These are phyloP conservation scores for Colletotrichum cereale DNA, from an alignment of 2,329 filamentous ascomycete species.

Conservation along the genomic window DNA sequence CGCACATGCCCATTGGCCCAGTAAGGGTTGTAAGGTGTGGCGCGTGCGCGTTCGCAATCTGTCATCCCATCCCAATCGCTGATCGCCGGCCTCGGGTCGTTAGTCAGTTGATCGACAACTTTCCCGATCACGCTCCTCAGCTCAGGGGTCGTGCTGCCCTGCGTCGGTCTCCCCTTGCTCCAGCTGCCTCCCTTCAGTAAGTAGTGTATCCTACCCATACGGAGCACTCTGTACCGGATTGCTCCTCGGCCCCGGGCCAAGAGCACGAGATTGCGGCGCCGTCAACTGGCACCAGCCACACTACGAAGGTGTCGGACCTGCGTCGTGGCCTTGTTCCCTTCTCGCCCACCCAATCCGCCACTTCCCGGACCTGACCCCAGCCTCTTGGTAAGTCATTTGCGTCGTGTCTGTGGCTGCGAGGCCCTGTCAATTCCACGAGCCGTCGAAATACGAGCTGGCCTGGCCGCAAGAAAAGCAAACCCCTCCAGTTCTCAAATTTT, in stretches of 20 bases:
- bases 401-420: constrained; percentile 10
- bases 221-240: neutral
- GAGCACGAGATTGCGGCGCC: neutral
- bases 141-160: constrained; percentile 28
- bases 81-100: constrained; percentile 38
- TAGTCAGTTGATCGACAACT: constrained; percentile 39
- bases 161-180: constrained; percentile 25
- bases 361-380: constrained; percentile 35
- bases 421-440: constrained; percentile 24
- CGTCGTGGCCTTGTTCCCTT: neutral
- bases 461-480: neutral
- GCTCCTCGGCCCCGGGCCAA: constrained; percentile 12
- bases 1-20: constrained; percentile 31
- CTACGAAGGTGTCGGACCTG: constrained; percentile 4
- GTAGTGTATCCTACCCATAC: too few species aligned
- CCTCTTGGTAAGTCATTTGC: constrained; percentile 14
- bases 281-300: constrained; percentile 30
- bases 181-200: neutral
- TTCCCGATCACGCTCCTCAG: constrained; percentile 31
- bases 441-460: constrained; percentile 19
- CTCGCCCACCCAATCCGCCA: constrained; percentile 27
- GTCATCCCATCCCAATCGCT: constrained; percentile 41
- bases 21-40: constrained; percentile 32
- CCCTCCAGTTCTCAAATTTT: neutral
- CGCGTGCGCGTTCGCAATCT: constrained; percentile 31